Percentiles rank a stretch among this genome's conserved stretches.
These are phyloP conservation scores for Musa schizocarpa DNA, from an alignment of 176 grass and related monocot species.

Conservation along the genomic window DNA sequence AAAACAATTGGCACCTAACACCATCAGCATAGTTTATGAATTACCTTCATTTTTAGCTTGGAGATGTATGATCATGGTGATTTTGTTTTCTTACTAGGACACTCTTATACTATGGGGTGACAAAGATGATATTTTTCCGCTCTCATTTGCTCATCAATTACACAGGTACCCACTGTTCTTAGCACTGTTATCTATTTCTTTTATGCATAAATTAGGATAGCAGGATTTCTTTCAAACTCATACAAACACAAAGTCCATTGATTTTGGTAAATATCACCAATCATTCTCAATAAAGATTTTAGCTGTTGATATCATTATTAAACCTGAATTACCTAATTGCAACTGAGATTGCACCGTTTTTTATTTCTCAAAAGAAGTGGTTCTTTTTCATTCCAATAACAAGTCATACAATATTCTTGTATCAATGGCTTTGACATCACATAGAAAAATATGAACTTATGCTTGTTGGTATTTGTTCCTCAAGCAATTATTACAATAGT, in stretches of 20 bases:
- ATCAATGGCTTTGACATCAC: no score
- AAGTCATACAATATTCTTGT: no score
- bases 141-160: conserved; percentile 48
- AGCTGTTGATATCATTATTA: no score
- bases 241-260: not conserved
- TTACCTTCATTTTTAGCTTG: not conserved
- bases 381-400: no score
- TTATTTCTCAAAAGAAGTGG: no score
- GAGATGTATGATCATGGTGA: not conserved
- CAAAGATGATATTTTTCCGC: conserved; percentile 66
- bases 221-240: not conserved
- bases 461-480: no score
- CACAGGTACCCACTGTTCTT: conserved; percentile 39
- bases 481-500: no score
- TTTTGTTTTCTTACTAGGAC: conserved; percentile 30
- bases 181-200: not conserved
- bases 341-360: no score
- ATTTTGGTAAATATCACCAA: not conserved
- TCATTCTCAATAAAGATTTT: no score
- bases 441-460: no score
- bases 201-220: not conserved
- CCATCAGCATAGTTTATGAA: not conserved
- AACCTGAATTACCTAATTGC: no score
- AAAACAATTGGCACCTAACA: not conserved
- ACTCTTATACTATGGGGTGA: conserved; percentile 78